Evolutionary conservation across 192 early-diverging fungal species (phyloP), one percentile per base, ranked within the genome.

Genomic region (Glomus cerebriforme): DNA sequence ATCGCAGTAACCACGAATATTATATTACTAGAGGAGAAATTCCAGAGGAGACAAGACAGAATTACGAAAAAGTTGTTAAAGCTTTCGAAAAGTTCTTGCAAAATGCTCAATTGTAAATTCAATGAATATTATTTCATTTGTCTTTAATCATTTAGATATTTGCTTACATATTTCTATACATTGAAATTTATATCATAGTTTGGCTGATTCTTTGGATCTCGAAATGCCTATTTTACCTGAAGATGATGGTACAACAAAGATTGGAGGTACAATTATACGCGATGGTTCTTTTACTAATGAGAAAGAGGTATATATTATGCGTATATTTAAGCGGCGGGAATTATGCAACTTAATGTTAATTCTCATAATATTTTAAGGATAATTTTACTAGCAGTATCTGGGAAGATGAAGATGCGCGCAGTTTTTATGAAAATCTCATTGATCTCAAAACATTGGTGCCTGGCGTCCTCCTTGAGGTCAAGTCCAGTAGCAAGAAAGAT

Each of bases 351-450:
- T 77, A 26, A 77, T 29, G 26, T 13, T 12, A 54, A 47, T 47
- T 24, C 24, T n/a, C 31, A 22, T 39, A 10, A 35, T 17, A 31
- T 74, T 82, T 26, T 78, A 85, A 43, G 75, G 87, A 89, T 64
- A 82, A 76, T 26, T 15, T 72, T 7, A 71, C 70, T 31, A 87
- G 82, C 58, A 91, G 90, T 31, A 82, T 92, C 26, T 99, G 97
- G 95, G 97, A 98, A 79, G 96, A 98, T 80, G 96, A 99, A 31
- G 97, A 99, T 58, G 91, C 92, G 31, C 88, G 92, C 60, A 83
- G 86, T 62, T 98, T 99, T 82, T 99, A 99, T 80, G 95, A 98
- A 79, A 86, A 91, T 39, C 75, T 99, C 6, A 81, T 94, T 43
- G 93, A 98, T 80, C 85, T 99, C 39, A 84, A 88, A 71, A 86